phyloP scores from a whole-genome alignment of 169 alveolate genomes.

The Plasmodium berghei region DNA sequence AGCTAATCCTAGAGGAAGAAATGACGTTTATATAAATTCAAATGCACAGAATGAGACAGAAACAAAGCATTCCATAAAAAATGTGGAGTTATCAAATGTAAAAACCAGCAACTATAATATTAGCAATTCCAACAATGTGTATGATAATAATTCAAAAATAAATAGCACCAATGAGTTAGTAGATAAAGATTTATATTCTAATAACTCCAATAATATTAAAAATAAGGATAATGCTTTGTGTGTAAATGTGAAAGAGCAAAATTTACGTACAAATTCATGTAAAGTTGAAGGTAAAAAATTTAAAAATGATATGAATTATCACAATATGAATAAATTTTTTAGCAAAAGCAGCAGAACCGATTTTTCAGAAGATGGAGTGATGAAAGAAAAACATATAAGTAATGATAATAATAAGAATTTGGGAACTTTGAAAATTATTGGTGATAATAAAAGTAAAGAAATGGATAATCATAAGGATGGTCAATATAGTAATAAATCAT shows the following conservation, averaged over 20 bases:
- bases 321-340: background rate
- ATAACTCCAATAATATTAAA: slow-evolving; percentile 3
- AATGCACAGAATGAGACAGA: slow-evolving; percentile 1
- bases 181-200: slow-evolving; percentile 21
- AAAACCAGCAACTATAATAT: slow-evolving; percentile 3
- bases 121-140: background rate
- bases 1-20: slow-evolving; percentile 15
- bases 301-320: background rate
- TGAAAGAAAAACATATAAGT: background rate
- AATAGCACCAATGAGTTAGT: slow-evolving; percentile 10
- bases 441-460: background rate
- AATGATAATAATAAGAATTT: background rate
- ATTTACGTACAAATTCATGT: background rate
- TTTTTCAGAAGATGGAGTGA: background rate
- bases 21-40: slow-evolving; percentile 19
- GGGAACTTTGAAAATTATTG: background rate
- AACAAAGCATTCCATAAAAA: slow-evolving; percentile 43
- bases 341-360: background rate
- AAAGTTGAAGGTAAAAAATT: background rate
- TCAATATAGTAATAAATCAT: background rate
- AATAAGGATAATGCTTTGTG: background rate
- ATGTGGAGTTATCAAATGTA: slow-evolving; percentile 26
- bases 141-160: too few species aligned
- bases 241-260: background rate
- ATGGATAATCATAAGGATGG: background rate